Base-by-base conservation (phyloP, 352 stramenopile species). In the Blastocystis sp. region DNA sequence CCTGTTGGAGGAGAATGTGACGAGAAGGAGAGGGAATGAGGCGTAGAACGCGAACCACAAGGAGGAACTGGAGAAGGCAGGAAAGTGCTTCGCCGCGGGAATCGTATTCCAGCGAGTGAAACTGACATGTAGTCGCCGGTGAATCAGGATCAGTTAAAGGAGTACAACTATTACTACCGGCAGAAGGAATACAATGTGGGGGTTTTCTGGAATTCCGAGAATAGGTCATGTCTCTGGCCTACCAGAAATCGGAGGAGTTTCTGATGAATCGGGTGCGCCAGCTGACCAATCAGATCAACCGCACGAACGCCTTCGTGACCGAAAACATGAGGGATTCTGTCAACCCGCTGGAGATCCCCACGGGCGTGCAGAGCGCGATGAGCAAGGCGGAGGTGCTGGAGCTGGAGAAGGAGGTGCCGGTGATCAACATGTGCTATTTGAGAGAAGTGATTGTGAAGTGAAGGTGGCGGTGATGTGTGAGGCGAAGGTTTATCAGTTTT, bases 261-360 rank as follows among this genome's bases (percentile, higher is more conserved):
- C n/a, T 81, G n/a, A 81, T 81, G 71, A 81, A 81, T 23, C 71
- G 71, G 14, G 43, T 81, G 9, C 71, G 71, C 19, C 71, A 81
- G 48, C 59, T 81, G 28, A 62, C 71, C 9, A 81, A 62, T 62
- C 28, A 62, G 48, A n/a, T 81, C 21, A 81, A 81, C 43, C 71
- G 71, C 17, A 64, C 23, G 14, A 66, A 81, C 66, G 52, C 71
- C 14, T 21, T 81, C 1, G 56, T 64, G 4, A 52, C 14, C 7
- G 71, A 81, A 40, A 64, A 19, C 17, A n/a, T 81, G 71, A 61
- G n/a, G 28, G 64, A 71, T 34, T 34, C 28, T 5, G 17, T 52
- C 23, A 71, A 52, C 0, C 23, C 23, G 43, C 64, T 38, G 5
- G 23, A 71, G 48, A 62, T 81, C 21, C 71, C 71, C 7, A 21